Base-by-base conservation (phyloP, 176 grass and related monocot species). In the Secale cereale region DNA sequence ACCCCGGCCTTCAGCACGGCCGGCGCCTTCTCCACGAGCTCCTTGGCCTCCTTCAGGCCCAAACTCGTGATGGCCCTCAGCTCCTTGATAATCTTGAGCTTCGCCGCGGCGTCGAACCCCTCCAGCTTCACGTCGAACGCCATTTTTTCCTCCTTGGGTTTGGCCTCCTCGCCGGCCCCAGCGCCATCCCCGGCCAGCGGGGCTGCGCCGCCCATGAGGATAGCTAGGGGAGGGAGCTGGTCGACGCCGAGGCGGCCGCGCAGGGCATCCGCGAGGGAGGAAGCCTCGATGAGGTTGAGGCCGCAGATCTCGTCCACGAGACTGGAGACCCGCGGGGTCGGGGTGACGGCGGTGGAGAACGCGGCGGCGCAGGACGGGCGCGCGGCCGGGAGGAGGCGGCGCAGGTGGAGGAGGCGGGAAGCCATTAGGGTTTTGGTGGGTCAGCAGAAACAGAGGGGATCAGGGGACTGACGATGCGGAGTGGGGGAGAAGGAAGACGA, bases 71-170 rank as follows among this genome's bases (percentile, higher is more conserved):
- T 94, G 11, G 81, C 90, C 40, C 96, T 65, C 73, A 98, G 91
- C 81, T 98, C 96, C 87, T 98, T 98, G 77, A 98, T 98, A 39
- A 98, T 93, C 74, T 95, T 98, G 7, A 98, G 94, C 91, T 98
- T 98, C 39, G 87, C 72, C 3, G 96, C 91, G 61, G 96, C 91
- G 17, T 98, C 96, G 77, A 95, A 98, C 11, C 81, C 90, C 74
- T 98, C 96, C 76, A 98, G 81, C 83, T 95, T 98, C 35, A 98
- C 91, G 87, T 98, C 93, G 83, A 98, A 98, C 67, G 96, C 78
- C 74, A 82, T 92, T 68, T 98, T 98, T 70, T 95, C 93, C 86
- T 95, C 96, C 87, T 91, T 91, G 72, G 90, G 70, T 48, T 95
- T 90, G 15, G 86, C 88, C 32, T 76, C 92, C 23, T 74, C 86